A percentile compares a stretch with the other conserved stretches of the same genome.
Conservation (phyloP, 768 basidiomycete species). For the Pleurotus tuber-regium region DNA sequence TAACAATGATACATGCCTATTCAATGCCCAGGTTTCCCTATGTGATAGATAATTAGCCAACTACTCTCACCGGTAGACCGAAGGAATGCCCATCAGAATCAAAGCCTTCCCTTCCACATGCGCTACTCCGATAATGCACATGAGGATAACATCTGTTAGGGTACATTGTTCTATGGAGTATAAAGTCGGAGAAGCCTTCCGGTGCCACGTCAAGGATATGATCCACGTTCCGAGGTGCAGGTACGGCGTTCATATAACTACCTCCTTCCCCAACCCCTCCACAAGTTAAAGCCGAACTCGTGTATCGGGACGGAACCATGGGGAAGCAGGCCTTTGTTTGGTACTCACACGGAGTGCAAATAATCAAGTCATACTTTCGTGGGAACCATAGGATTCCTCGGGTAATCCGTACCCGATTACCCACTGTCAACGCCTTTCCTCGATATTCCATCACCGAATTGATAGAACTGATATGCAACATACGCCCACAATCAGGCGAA, state of each 20-base stretch:
- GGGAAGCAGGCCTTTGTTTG: conserved; percentile 3
- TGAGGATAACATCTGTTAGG: conserved; percentile 7
- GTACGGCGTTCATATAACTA: conserved; percentile 1
- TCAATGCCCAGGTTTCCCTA: conserved; percentile 1
- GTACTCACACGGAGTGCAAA: not conserved
- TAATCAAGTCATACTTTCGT: not conserved
- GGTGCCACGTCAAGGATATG: conserved; percentile 4
- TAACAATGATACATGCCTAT: conserved; percentile 1
- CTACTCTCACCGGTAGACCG: not conserved
- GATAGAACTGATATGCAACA: not conserved
- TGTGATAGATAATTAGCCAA: not conserved
- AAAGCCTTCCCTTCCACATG: conserved; percentile 5
- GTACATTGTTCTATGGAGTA: conserved; percentile 4
- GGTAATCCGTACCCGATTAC: too few species aligned
- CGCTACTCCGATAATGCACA: conserved; percentile 3
- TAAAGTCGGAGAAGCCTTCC: not conserved
- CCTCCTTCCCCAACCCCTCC: not conserved
- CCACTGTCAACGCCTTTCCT: too few species aligned
- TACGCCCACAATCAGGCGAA: not conserved
- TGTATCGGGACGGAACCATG: not conserved
- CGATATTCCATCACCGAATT: not conserved
- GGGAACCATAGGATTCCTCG: conserved; percentile 2
- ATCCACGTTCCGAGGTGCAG: conserved; percentile 8
- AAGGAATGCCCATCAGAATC: conserved; percentile 2
- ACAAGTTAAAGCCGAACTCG: conserved; percentile 1